Percentiles rank a stretch among this genome's conserved stretches.
Evolutionary conservation across 306 rosid genomes (phyloP).

Genomic region (Trifolium fragiferum): DNA sequence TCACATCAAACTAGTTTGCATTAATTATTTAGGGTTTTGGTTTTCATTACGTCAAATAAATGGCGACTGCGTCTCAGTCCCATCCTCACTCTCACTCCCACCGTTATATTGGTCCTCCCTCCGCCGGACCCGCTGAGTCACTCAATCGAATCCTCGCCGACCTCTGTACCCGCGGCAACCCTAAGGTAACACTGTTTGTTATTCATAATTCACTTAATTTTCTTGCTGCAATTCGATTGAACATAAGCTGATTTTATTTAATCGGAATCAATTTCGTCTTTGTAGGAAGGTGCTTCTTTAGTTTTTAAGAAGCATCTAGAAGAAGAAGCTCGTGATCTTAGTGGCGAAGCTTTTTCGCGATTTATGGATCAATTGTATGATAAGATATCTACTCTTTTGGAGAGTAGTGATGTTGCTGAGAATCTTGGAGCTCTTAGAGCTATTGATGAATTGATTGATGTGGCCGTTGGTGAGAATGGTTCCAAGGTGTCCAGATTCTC

Average conservation of each 20-base stretch:
- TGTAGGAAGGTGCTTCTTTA: conserved; percentile 81
- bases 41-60: conserved; percentile 8
- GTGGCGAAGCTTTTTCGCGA: conserved; percentile 89
- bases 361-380: conserved; percentile 96
- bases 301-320: conserved; percentile 85
- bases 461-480: conserved; percentile 93
- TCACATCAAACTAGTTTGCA: not conserved
- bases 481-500: conserved; percentile 92
- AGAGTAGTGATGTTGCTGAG: conserved; percentile 79
- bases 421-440: conserved; percentile 95
- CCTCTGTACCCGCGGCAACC: conserved; percentile 87
- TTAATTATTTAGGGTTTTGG: conserved; percentile 38
- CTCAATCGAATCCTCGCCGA: conserved; percentile 86
- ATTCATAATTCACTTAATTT: not conserved
- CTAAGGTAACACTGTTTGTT: conserved; percentile 65
- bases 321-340: conserved; percentile 94
- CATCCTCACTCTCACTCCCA: conserved; percentile 44
- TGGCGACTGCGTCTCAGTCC: conserved; percentile 66
- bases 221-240: conserved; percentile 9
- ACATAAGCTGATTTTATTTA: not conserved
- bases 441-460: conserved; percentile 92
- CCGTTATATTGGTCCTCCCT: conserved; percentile 57
- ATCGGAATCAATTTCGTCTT: not conserved
- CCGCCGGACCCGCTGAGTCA: conserved; percentile 70
- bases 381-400: conserved; percentile 75